Conservation (phyloP, 768 basidiomycete species). For the Pleurotus citrinopileatus region DNA sequence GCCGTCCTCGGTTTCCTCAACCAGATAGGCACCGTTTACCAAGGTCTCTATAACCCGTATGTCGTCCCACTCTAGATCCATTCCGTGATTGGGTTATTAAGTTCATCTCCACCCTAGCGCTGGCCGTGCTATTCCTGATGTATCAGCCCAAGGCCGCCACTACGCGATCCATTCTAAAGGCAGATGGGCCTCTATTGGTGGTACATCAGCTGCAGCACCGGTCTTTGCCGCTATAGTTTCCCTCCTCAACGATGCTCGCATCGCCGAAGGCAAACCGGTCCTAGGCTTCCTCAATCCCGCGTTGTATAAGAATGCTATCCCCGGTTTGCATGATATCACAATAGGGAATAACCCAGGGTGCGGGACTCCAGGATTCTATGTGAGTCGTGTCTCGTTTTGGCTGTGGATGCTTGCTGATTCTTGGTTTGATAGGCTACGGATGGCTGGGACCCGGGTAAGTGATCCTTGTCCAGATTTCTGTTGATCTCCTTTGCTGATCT, state of each 20-base stretch:
- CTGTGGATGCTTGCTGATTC: background rate
- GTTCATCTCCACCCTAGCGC: slow-evolving; percentile 4
- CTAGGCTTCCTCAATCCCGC: slow-evolving; percentile 24
- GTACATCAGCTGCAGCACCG: slow-evolving; percentile 25
- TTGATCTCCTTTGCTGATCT: background rate
- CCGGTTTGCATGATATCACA: slow-evolving; percentile 23
- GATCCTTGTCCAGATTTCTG: background rate
- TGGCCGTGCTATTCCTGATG: slow-evolving; percentile 27
- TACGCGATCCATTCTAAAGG: slow-evolving; percentile 22
- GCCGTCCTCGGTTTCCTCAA: slow-evolving; percentile 26
- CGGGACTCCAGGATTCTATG: slow-evolving; percentile 36
- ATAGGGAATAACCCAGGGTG: slow-evolving; percentile 41
- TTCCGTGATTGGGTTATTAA: background rate
- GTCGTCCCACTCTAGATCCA: background rate
- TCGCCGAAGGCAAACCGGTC: slow-evolving; percentile 14
- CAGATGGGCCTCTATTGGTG: slow-evolving; percentile 15
- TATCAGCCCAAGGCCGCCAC: slow-evolving; percentile 23
- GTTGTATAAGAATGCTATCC: slow-evolving; percentile 15
- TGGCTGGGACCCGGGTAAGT: slow-evolving; percentile 24
- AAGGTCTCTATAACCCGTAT: slow-evolving; percentile 25
- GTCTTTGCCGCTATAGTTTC: slow-evolving; percentile 26
- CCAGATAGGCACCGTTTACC: slow-evolving; percentile 19
- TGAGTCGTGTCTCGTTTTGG: slow-evolving; percentile 6
- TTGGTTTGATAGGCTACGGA: slow-evolving; percentile 16
- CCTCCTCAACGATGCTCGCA: slow-evolving; percentile 27